Evolutionary conservation across 495 filamentous ascomycete genomes (phyloP).

Genomic region (Trichodelitschia bisporula): DNA sequence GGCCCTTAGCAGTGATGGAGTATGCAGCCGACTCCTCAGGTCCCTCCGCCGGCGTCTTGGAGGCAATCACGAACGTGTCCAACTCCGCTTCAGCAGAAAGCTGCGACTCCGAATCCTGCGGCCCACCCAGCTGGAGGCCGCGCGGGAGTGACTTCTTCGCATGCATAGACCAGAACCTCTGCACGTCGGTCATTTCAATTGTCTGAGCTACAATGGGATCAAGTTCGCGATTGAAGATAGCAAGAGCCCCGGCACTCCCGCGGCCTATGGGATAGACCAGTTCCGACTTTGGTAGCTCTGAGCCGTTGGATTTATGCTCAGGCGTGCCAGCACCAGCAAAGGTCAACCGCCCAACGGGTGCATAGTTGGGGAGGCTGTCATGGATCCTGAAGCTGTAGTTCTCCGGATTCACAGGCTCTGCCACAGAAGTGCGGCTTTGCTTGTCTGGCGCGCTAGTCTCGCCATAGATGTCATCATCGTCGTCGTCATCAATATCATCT

Average conservation of each 20-base stretch:
- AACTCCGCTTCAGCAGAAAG: constrained; percentile 23
- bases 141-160: constrained; percentile 31
- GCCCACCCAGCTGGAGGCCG: constrained; percentile 24
- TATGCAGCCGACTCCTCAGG: constrained; percentile 32
- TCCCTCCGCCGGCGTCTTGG: constrained; percentile 28
- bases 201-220: constrained; percentile 36
- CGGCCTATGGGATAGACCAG: constrained; percentile 47
- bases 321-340: no score
- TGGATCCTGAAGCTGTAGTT: constrained; percentile 52
- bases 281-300: no score
- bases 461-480: constrained; percentile 42
- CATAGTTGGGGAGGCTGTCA: constrained; percentile 52
- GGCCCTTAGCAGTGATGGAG: constrained; percentile 30
- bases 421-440: constrained; percentile 8
- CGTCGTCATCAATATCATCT: constrained; percentile 25
- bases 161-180: constrained; percentile 37
- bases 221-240: constrained; percentile 50
- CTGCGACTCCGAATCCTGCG: constrained; percentile 17
- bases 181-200: constrained; percentile 34
- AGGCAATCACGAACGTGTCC: constrained; percentile 46
- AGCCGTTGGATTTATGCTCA: no score
- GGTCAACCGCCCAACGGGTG: constrained; percentile 47
- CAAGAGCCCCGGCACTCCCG: constrained; percentile 41
- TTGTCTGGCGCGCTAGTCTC: constrained; percentile 19
- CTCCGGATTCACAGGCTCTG: constrained; percentile 20